These are phyloP conservation scores for Cenococcum geophilum DNA, from an alignment of 495 filamentous ascomycete species.

Conservation along the genomic window DNA sequence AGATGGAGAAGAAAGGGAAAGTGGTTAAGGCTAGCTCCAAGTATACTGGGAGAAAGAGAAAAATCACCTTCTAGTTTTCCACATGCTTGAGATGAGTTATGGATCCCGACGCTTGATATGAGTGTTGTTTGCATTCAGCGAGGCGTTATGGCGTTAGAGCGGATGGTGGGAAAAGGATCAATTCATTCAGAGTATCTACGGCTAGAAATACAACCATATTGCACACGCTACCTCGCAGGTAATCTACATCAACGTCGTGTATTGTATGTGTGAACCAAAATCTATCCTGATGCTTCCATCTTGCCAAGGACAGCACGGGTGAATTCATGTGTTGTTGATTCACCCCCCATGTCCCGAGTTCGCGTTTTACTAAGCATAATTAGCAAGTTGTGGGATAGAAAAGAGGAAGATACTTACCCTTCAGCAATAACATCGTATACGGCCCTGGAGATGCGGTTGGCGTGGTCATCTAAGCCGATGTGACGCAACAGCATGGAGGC, in stretches of 20 bases:
- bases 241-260: neutral
- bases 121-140: neutral
- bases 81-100: neutral
- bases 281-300: conserved; percentile 61
- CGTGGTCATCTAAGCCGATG: conserved; percentile 92
- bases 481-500: conserved; percentile 95
- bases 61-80: conserved; percentile 47
- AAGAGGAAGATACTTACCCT: conserved; percentile 56
- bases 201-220: conserved; percentile 1
- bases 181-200: neutral
- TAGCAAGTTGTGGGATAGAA: conserved; percentile 10
- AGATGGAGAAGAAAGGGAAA: conserved; percentile 91
- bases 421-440: conserved; percentile 94
- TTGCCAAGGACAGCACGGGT: conserved; percentile 85
- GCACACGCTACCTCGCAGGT: neutral
- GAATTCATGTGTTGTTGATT: conserved; percentile 85
- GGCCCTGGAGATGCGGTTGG: conserved; percentile 94
- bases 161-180: neutral
- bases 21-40: conserved; percentile 84
- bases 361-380: conserved; percentile 61
- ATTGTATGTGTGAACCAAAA: neutral
- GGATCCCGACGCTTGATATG: neutral
- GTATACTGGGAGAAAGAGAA: conserved; percentile 84
- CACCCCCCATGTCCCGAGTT: conserved; percentile 92
- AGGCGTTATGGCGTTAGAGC: neutral